phyloP scores from a whole-genome alignment of 2,329 filamentous ascomycete species.

The Nannizzia gypsea region DNA sequence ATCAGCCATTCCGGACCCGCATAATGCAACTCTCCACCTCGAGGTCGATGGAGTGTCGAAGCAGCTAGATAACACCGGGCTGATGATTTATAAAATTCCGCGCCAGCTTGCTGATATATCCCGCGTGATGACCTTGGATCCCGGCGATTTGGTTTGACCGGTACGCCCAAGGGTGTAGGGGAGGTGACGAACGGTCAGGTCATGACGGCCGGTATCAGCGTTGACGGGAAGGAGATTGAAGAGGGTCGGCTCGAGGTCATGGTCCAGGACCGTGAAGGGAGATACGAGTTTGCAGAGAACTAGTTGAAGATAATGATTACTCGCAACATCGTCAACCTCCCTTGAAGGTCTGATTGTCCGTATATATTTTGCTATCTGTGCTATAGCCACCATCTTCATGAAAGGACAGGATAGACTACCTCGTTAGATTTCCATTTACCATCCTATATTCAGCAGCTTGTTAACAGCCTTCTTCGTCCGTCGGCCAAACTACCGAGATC shows the following conservation, averaged over 20 bases:
- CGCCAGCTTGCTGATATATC: constrained; percentile 82
- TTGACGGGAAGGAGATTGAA: constrained; percentile 69
- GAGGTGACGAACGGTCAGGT: constrained; percentile 73
- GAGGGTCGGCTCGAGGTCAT: constrained; percentile 74
- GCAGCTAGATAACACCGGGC: constrained; percentile 77
- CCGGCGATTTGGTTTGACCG: constrained; percentile 92
- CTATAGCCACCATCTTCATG: not conserved
- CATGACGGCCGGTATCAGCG: constrained; percentile 69
- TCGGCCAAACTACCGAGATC: constrained; percentile 22
- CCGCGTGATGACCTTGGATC: constrained; percentile 83
- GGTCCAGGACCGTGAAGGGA: constrained; percentile 65
- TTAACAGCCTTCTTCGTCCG: constrained; percentile 16
- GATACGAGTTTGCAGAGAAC: constrained; percentile 64
- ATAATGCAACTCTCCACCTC: constrained; percentile 76
- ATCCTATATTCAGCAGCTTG: constrained; percentile 8
- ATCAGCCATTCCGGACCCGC: constrained; percentile 68
- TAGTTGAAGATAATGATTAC: not conserved
- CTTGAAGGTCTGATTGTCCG: not conserved
- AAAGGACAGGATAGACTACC: not conserved
- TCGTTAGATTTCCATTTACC: not conserved
- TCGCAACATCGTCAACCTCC: not conserved
- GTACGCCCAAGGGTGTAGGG: constrained; percentile 92
- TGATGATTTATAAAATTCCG: constrained; percentile 90
- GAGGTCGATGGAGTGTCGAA: constrained; percentile 66
- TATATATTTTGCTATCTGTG: not conserved